phyloP scores from a whole-genome alignment of 2,329 filamentous ascomycete species.

The Monosporascus sp. region DNA sequence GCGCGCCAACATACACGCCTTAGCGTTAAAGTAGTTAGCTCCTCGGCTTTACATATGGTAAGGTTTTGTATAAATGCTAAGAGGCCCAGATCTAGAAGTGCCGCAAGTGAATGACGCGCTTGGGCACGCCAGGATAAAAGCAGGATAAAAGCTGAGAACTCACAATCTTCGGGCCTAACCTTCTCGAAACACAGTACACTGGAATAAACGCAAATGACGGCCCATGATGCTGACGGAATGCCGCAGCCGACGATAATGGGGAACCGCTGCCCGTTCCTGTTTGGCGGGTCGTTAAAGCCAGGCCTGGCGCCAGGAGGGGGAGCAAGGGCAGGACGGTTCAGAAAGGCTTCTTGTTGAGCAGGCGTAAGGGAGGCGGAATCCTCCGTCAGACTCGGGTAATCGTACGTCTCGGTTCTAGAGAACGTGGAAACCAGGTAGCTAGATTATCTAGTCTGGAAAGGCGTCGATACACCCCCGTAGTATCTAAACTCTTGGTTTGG shows the following conservation, averaged over 20 bases:
- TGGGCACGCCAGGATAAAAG: no score
- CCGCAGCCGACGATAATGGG: constrained; percentile 8
- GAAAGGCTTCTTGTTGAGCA: not conserved
- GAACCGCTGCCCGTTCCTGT: constrained; percentile 8
- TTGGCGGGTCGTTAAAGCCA: constrained; percentile 10
- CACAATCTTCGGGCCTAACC: constrained; percentile 9
- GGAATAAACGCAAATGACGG: constrained; percentile 10
- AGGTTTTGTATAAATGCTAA: no score
- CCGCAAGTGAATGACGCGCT: no score
- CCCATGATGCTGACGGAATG: constrained; percentile 7
- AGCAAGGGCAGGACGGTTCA: constrained; percentile 6
- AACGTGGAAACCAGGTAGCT: no score
- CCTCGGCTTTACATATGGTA: not conserved
- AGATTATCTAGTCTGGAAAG: no score
- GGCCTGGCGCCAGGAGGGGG: constrained; percentile 6
- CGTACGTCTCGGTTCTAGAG: no score
- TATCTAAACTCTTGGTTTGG: no score
- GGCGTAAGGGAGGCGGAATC: not conserved
- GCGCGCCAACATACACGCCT: no score
- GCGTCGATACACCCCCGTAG: no score
- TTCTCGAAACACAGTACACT: constrained; percentile 5
- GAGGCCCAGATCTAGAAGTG: no score
- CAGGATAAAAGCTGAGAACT: not conserved
- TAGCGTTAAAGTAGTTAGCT: constrained; percentile 2
- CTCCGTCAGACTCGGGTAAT: no score